Evolutionary conservation across 441 rosid species (phyloP), one percentile per base, ranked within the genome.

Genomic region (Bocquillonia castaneifolia): DNA sequence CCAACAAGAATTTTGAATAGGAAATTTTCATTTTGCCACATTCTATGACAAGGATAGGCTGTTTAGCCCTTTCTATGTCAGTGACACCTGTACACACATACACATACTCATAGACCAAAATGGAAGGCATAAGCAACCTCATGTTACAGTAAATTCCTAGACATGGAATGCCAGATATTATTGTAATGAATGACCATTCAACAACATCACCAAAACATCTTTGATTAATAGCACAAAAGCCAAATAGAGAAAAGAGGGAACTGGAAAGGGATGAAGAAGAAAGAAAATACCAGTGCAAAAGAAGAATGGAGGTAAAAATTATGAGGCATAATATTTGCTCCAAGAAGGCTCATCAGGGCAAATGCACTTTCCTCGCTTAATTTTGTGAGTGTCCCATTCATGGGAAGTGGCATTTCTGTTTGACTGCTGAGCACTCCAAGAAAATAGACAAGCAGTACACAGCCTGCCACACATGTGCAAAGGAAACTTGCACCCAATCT

Each of bases 301-400:
- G 87, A 89, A 67, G 99, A 95, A 85, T 95, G 97, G 65, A 95
- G 84, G 77, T 90, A 95, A 84, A 95, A 90, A 78, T 89, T 92
- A 82, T 92, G 98, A 78, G 99, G 99, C 89, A 85, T 82, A 53
- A 95, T 82, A 81, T 79, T 92, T 18, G 99, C 95, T 84, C 99
- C 99, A 79, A 95, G 99, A 69, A 95, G 97, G 86, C 97, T 85
- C 96, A 92, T 95, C 73, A 95, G 68, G 63, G 88, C 84, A 64
- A 86, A 95, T 40, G 86, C 80, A 77, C 89, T 88, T 70, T 90
- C 99, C 76, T 86, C 95, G 64, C 74, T 84, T 52, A 94, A 79
- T 74, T 83, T 86, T 63, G 84, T 73, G 52, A 69, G 80, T 76
- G 80, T 67, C 69, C 88, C 89, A 66, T 72, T 86, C 74, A 76